Percentiles rank a stretch among this genome's conserved stretches.
phyloP scores from a whole-genome alignment of 2,329 filamentous ascomycete genomes.

The Fusarium sp. region DNA sequence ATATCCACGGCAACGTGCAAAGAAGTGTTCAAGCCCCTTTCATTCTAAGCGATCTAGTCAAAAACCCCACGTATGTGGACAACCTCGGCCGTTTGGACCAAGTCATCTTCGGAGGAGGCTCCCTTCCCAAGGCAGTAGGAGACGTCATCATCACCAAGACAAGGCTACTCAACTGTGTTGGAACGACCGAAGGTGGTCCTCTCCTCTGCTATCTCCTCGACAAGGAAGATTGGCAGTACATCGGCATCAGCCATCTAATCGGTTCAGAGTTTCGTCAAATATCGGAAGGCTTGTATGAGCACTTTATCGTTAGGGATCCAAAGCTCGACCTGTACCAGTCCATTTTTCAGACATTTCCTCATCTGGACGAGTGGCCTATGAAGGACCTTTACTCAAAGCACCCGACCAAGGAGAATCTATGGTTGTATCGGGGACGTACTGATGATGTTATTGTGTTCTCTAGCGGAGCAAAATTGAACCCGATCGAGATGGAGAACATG shows the following conservation, averaged over 20 bases:
- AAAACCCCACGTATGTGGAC: slow-evolving; percentile 21
- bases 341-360: slow-evolving; percentile 55
- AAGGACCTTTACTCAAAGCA: slow-evolving; percentile 56
- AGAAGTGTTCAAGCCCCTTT: slow-evolving; percentile 26
- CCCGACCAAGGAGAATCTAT: slow-evolving; percentile 45
- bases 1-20: slow-evolving; percentile 26
- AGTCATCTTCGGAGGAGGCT: slow-evolving; percentile 44
- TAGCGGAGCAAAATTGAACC: slow-evolving; percentile 56
- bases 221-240: slow-evolving; percentile 45
- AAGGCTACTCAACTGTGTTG: slow-evolving; percentile 40
- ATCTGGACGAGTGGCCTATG: slow-evolving; percentile 53
- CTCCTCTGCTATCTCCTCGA: slow-evolving; percentile 33
- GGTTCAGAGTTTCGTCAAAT: slow-evolving; percentile 36
- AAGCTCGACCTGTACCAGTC: slow-evolving; percentile 43
- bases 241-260: slow-evolving; percentile 35
- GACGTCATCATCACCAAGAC: slow-evolving; percentile 43
- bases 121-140: slow-evolving; percentile 41
- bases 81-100: slow-evolving; percentile 33
- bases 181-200: slow-evolving; percentile 46
- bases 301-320: slow-evolving; percentile 45
- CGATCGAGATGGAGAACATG: slow-evolving; percentile 48
- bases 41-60: slow-evolving; percentile 35
- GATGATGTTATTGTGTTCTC: slow-evolving; percentile 56
- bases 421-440: slow-evolving; percentile 50
- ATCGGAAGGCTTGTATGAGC: slow-evolving; percentile 45